phyloP scores from a whole-genome alignment of 108 stramenopile genomes.

The Schizochytrium sp. region DNA sequence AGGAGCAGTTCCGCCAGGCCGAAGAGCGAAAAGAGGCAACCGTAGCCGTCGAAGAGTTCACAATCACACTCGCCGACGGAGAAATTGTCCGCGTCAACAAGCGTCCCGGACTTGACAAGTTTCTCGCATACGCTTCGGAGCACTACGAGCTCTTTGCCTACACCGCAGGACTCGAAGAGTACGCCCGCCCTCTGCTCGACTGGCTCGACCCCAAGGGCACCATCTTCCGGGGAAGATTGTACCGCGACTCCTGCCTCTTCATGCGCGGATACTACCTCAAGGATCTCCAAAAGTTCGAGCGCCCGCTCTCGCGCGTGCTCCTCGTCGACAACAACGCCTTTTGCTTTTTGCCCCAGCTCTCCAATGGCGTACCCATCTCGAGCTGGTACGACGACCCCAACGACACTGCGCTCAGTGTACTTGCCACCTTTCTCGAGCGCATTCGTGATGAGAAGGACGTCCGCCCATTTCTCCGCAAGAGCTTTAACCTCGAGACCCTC shows the following conservation, averaged over 20 bases:
- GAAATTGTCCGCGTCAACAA: slow-evolving; percentile 68
- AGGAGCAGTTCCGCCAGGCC: slow-evolving; percentile 27
- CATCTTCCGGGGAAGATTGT: slow-evolving; percentile 76
- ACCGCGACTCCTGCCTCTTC: slow-evolving; percentile 82
- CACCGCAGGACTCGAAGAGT: slow-evolving; percentile 87
- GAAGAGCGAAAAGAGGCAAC: slow-evolving; percentile 11
- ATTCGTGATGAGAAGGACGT: slow-evolving; percentile 69
- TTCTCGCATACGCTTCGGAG: slow-evolving; percentile 61
- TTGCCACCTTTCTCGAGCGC: slow-evolving; percentile 69
- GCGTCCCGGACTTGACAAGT: slow-evolving; percentile 69
- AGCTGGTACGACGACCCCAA: slow-evolving; percentile 89
- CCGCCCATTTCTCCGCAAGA: slow-evolving; percentile 54
- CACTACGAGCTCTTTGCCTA: slow-evolving; percentile 88
- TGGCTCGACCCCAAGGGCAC: slow-evolving; percentile 81
- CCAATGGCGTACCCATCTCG: slow-evolving; percentile 96
- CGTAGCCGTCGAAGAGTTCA: neutral
- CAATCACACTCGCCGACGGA: slow-evolving; percentile 17
- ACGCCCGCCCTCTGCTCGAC: slow-evolving; percentile 83
- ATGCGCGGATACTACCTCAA: slow-evolving; percentile 78
- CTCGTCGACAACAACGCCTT: slow-evolving; percentile 92
- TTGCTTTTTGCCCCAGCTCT: slow-evolving; percentile 80
- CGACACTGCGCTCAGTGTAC: slow-evolving; percentile 78
- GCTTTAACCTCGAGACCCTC: slow-evolving; percentile 51
- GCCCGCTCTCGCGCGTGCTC: slow-evolving; percentile 68
- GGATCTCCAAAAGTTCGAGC: slow-evolving; percentile 74